Base-by-base conservation (phyloP, 1,284 basidiomycete species). In the Apiotrichum laibachii region DNA sequence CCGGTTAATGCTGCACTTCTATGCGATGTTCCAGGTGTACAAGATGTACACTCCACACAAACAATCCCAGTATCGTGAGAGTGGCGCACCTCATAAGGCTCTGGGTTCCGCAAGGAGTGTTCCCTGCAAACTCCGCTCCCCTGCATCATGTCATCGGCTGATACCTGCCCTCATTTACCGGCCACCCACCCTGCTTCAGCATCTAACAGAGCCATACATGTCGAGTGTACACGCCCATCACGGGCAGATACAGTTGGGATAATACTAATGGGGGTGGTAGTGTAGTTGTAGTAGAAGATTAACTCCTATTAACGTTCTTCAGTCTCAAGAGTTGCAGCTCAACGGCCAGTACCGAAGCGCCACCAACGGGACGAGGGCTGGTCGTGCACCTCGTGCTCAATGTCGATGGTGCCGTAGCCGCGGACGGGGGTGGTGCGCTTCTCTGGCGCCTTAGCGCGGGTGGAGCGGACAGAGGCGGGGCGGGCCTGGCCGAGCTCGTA, bases 331-430 rank as follows among this genome's bases (percentile, higher is more conserved):
- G 12, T 39, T 3, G 37, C 37, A 16, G 37, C 16, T 45, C 21
- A 18, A 9, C 6, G 43, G 43, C 13, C 19, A 10, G 44, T 22
- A 16, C 19, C 13, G 49, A 63, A 44, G 26, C 34, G 44, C 40
- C 59, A 56, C 52, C 48, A 62, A n/a, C 35, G 35, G 16, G 35
- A 26, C 4, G 43, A 42, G 18, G 34, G 12, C 48, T 37, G 19
- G 22, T 22, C 16, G 6, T 8, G 51, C 33, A 34, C 19, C n/a
- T n/a, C 16, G n/a, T 45, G 49, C 26, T 55, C 53, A 13, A 55
- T 37, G 31, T 60, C 22, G 39, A 60, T 60, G 31, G 58, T 56
- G 31, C 58, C 58, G 40, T 60, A 60, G 15, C 45, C 44, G 44
- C 49, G 49, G 7, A 16, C 34, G 19, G 35, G 49, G 19, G 35